Conservation (phyloP, 2,329 filamentous ascomycete genomes). For the Byssochlamys sp. region DNA sequence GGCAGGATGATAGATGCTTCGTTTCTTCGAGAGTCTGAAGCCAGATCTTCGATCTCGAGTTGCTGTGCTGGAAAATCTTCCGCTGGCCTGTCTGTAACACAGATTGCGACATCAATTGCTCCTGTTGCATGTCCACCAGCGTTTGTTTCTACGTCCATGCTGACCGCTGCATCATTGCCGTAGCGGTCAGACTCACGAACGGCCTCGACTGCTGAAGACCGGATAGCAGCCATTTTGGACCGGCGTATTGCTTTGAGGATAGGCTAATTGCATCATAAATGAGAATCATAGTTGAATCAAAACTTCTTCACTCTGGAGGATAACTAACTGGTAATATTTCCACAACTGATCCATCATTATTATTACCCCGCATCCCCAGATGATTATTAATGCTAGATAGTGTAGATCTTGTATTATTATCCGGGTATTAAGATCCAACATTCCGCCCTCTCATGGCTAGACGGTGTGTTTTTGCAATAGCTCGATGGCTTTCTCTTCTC, state of each 20-base stretch:
- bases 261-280: neutral
- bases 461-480: neutral
- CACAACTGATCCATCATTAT: no score
- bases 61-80: neutral
- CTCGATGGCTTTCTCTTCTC: neutral
- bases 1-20: slow-evolving; percentile 3
- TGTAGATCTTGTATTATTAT: no score
- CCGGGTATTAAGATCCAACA: neutral
- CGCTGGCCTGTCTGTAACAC: neutral
- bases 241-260: neutral
- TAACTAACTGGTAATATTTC: no score
- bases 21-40: neutral
- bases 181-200: neutral
- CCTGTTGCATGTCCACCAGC: neutral
- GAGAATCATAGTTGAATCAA: no score
- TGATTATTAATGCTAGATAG: neutral
- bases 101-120: neutral
- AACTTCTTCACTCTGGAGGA: no score
- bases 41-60: neutral
- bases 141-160: neutral
- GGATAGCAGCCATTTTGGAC: neutral
- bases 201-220: neutral
- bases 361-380: neutral
- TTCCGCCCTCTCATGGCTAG: neutral
- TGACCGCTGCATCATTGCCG: neutral